Evolutionary conservation across 1,139 yeast species (phyloP).

Genomic region (Saccharomyces uvarum): DNA sequence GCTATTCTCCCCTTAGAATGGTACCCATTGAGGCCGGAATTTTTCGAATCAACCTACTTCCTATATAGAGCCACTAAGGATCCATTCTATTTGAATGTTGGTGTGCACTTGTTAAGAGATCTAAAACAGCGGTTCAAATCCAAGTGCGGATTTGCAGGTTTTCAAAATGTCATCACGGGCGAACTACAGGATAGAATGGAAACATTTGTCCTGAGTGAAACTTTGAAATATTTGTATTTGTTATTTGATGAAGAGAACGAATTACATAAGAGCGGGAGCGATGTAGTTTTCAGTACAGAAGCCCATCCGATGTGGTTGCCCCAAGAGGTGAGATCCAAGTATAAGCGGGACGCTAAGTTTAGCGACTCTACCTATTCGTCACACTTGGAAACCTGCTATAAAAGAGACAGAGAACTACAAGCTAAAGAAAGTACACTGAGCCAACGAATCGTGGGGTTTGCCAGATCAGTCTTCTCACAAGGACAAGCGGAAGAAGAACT

Average conservation of each 20-base stretch:
- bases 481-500: background rate
- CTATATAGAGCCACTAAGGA: slow-evolving; percentile 79
- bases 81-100: slow-evolving; percentile 74
- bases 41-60: slow-evolving; percentile 80
- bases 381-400: slow-evolving; percentile 13
- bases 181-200: slow-evolving; percentile 76
- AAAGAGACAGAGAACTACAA: slow-evolving; percentile 2
- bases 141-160: slow-evolving; percentile 77
- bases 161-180: slow-evolving; percentile 60
- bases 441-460: background rate
- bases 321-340: slow-evolving; percentile 16
- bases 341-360: slow-evolving; percentile 16
- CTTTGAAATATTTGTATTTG: slow-evolving; percentile 73
- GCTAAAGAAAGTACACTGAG: background rate
- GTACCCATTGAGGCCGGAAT: slow-evolving; percentile 91
- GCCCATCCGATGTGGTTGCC: slow-evolving; percentile 83
- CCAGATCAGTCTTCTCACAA: background rate
- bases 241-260: slow-evolving; percentile 65
- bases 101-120: slow-evolving; percentile 52
- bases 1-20: slow-evolving; percentile 54
- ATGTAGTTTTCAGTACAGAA: slow-evolving; percentile 79
- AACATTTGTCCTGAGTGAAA: slow-evolving; percentile 84
- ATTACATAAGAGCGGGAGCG: slow-evolving; percentile 43
- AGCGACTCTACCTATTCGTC: slow-evolving; percentile 14
- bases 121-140: slow-evolving; percentile 47